Conservation (phyloP, 176 grass and related monocot genomes). For the Stipa capillata region DNA sequence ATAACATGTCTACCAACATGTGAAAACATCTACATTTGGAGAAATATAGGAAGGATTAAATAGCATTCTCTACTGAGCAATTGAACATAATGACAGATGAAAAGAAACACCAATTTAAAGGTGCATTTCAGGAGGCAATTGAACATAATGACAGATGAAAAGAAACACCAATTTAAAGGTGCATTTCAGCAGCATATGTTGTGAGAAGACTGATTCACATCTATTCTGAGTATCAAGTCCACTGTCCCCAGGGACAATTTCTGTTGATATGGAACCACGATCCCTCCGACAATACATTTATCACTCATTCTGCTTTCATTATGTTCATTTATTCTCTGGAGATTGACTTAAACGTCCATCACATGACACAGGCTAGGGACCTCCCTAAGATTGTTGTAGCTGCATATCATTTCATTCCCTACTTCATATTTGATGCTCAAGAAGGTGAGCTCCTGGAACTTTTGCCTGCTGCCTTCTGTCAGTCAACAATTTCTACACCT, state of each 20-base stretch:
- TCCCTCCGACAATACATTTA: neutral
- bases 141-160: neutral
- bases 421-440: constrained; percentile 89
- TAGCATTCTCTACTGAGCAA: neutral
- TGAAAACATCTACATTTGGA: neutral
- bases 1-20: neutral
- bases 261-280: neutral
- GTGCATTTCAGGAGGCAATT: neutral
- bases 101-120: neutral
- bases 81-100: neutral
- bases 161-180: neutral
- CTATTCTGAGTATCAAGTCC: neutral
- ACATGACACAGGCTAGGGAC: constrained; percentile 72
- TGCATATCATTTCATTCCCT: constrained; percentile 80
- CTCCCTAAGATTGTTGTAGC: constrained; percentile 68
- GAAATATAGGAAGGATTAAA: neutral
- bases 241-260: neutral
- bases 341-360: neutral
- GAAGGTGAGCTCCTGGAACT: constrained; percentile 46
- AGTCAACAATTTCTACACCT: neutral
- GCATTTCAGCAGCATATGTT: neutral
- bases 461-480: neutral
- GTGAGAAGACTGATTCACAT: neutral
- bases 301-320: neutral
- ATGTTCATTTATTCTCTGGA: neutral